Conservation (phyloP, 768 basidiomycete genomes). For the Amanita phalloides region DNA sequence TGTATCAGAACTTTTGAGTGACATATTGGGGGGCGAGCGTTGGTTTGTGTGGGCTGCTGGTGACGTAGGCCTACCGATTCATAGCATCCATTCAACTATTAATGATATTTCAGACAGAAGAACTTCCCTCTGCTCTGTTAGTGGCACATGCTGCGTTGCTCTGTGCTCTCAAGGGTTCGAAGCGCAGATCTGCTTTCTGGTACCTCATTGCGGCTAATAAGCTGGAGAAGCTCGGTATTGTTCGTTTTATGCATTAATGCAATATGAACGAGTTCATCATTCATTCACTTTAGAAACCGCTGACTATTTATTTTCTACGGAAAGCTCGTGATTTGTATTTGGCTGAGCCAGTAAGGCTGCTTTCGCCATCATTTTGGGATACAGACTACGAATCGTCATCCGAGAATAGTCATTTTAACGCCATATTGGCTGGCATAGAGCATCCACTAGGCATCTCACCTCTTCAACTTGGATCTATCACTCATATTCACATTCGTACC, state of each 20-base stretch:
- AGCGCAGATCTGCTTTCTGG: conserved; percentile 66
- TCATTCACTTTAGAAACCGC: conserved; percentile 49
- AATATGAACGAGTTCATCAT: conserved; percentile 3
- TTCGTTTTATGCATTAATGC: conserved; percentile 27
- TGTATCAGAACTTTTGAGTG: conserved; percentile 43
- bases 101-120: conserved; percentile 53
- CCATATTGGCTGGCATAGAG: conserved; percentile 63
- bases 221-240: conserved; percentile 78
- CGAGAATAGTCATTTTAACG: conserved; percentile 39
- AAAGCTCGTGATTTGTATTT: conserved; percentile 58
- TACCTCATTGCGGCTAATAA: conserved; percentile 67
- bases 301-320: conserved; percentile 75
- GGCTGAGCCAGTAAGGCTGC: conserved; percentile 34
- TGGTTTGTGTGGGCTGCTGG: conserved; percentile 85
- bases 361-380: conserved; percentile 79
- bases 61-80: conserved; percentile 40
- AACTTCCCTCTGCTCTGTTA: conserved; percentile 69
- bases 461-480: background rate
- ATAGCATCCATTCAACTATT: background rate
- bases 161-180: conserved; percentile 43
- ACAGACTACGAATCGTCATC: conserved; percentile 42
- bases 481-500: background rate
- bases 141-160: conserved; percentile 73
- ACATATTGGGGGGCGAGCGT: conserved; percentile 61
- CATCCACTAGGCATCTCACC: conserved; percentile 55